Conservation (phyloP, 768 basidiomycete genomes). For the Suillus tomentosus region DNA sequence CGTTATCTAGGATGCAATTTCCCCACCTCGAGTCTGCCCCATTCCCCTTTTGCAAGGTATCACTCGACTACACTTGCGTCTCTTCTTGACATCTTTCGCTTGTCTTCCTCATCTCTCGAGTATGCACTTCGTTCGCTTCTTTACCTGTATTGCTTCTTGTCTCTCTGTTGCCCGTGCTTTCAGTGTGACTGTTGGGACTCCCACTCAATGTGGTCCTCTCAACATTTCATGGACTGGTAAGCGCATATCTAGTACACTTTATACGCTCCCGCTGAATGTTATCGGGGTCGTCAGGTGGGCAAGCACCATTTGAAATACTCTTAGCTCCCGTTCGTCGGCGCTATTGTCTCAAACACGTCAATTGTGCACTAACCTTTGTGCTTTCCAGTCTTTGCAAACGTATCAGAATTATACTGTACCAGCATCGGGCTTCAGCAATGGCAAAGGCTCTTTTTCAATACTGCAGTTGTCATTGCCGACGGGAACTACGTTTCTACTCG, state of each 20-base stretch:
- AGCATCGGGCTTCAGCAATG: conserved; percentile 49
- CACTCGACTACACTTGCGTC: background rate
- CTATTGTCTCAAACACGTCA: background rate
- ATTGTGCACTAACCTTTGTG: background rate
- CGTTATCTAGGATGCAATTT: background rate
- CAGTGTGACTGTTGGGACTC: conserved; percentile 51
- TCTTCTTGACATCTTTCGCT: conserved; percentile 13
- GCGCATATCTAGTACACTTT: conserved; percentile 12
- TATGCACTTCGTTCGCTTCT: conserved; percentile 28
- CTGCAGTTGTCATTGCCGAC: conserved; percentile 43
- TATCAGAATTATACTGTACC: conserved; percentile 59
- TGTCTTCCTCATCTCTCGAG: conserved; percentile 19
- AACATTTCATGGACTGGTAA: conserved; percentile 63
- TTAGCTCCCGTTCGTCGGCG: conserved; percentile 49
- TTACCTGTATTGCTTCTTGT: conserved; percentile 24
- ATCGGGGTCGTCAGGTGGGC: conserved; percentile 47
- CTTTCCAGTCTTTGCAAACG: conserved; percentile 49
- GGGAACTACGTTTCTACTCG: conserved; percentile 47
- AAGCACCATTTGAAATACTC: conserved; percentile 49
- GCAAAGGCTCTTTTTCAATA: conserved; percentile 52
- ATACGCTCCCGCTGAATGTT: background rate
- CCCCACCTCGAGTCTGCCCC: background rate
- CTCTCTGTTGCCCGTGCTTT: conserved; percentile 31
- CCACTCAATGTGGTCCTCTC: conserved; percentile 64
- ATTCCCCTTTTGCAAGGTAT: background rate